Conservation (phyloP, 257 asterid species). For the Agastache rugosa region DNA sequence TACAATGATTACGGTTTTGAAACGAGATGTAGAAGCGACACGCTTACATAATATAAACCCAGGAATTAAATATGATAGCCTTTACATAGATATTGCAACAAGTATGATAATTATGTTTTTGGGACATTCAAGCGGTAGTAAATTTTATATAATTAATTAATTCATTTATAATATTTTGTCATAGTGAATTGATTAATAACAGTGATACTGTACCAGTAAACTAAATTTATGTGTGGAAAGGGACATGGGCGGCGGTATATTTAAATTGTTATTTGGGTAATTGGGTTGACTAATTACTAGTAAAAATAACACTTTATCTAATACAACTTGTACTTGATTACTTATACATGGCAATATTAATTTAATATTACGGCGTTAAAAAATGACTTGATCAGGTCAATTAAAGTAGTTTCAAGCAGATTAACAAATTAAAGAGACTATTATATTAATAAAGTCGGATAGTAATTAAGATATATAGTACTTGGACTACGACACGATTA, state of each 20-base stretch:
- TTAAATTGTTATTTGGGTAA: background rate
- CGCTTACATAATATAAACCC: background rate
- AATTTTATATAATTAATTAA: no score
- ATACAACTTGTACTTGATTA: conserved; percentile 11
- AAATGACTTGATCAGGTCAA: background rate
- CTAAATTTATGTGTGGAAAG: background rate
- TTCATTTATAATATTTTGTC: background rate
- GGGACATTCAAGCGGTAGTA: no score
- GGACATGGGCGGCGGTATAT: conserved; percentile 24
- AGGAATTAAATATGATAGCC: background rate
- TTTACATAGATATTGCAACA: background rate
- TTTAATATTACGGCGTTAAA: background rate
- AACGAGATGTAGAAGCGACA: background rate
- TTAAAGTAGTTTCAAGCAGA: background rate
- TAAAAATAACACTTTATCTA: background rate
- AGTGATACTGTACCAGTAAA: background rate
- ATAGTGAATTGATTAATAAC: background rate
- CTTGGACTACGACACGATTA: background rate
- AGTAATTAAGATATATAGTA: background rate
- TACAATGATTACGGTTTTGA: background rate
- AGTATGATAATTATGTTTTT: no score
- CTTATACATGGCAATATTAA: background rate
- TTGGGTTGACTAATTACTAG: background rate
- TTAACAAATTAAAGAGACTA: background rate
- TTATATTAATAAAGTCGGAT: background rate